Base-by-base conservation (phyloP, 1,139 yeast genomes). In the Cylindricascospora bacillispora region DNA sequence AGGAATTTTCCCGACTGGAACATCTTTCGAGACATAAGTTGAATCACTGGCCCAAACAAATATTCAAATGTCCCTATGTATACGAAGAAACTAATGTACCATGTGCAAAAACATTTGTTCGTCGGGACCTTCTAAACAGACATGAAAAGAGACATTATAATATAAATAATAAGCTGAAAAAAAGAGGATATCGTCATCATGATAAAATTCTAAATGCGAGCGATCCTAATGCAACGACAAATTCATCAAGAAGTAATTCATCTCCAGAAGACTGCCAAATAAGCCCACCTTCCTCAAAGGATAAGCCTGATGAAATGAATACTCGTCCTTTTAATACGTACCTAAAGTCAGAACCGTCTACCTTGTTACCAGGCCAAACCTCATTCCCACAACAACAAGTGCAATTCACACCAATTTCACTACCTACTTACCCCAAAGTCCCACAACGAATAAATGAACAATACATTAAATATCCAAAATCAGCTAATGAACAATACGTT, bases 101-200 rank as follows among this genome's bases (percentile, higher is more conserved):
- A 5, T 74, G 82, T 43, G 48, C 54, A 4, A 70, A 69, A 45
- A 69, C 76, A 1, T 74, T 74, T 59, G 81, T 74, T 2, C 59
- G 80, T 17, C 65, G 62, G 32, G 80, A 72, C 45, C 47, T 73
- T 25, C 47, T 62, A 14, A 58, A 56, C 4, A 52, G 79, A 30
- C 80, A 73, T 44, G 41, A 64, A 29, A 68, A 66, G 40, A 52
- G 78, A 20, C 79, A 72, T 36, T 54, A 43, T 3, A 41, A 36
- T 22, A 10, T 18, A 7, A 18, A 18, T 18, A 18, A 18, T 10
- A 18, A 18, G 21, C 21, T 18, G 7, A 18, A 18, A 7, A 18
- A 18, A 10, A 18, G 10, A 18, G 7, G 10, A 7, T 7, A 10
- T 10, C 21, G 21, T 10, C 21, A 7, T 7, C 7, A 18, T 7